Evolutionary conservation across 495 filamentous ascomycete genomes (phyloP), one percentile per base, ranked within the genome.

Genomic region (Viridothelium virens): DNA sequence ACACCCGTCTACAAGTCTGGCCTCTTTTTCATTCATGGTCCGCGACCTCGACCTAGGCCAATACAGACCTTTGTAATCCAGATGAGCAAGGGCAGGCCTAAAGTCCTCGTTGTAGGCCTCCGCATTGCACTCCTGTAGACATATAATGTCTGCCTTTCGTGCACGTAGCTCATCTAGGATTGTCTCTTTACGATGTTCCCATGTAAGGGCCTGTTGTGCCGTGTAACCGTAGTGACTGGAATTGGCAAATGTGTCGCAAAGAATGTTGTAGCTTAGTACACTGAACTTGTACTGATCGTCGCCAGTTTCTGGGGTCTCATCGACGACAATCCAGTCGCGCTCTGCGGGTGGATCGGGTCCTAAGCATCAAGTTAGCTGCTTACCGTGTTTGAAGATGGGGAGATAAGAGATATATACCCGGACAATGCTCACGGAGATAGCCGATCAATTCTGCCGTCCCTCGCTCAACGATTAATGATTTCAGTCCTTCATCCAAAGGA

Each of bases 181-280:
- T 44, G 88, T 80, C 61, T 91, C 85, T 69, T 85, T 87, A 62
- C 94, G 87, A 73, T 89, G 91, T 18, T 92, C 87, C 94, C 94
- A 98, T 3, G 84, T 81, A 6, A 97, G 79, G 25, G 88, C 88
- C 33, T 81, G 84, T 14, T 85, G 83, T 6, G 94, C 89, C 1
- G 90, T 90, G 72, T 97, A 97, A 34, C 94, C 95, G 71, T 96
- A 97, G 70, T 89, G 84, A 5, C 81, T 80, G 62, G 81, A 81
- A 0, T 93, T 97, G 12, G 92, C 91, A 67, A 90, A 92, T 73
- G 90, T 89, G 75, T 97, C 92, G 76, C 92, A 97, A 3, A 98
- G 83, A 38, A 89, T 96, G 75, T 98, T 98, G 84, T 91, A 97
- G 37, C 91, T 94, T 61, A 96, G 76, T 12, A 94, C 86, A 56